Percentiles rank a stretch among this genome's conserved stretches.
phyloP scores from a whole-genome alignment of 768 basidiomycete species.

The Crepidotus variabilis region DNA sequence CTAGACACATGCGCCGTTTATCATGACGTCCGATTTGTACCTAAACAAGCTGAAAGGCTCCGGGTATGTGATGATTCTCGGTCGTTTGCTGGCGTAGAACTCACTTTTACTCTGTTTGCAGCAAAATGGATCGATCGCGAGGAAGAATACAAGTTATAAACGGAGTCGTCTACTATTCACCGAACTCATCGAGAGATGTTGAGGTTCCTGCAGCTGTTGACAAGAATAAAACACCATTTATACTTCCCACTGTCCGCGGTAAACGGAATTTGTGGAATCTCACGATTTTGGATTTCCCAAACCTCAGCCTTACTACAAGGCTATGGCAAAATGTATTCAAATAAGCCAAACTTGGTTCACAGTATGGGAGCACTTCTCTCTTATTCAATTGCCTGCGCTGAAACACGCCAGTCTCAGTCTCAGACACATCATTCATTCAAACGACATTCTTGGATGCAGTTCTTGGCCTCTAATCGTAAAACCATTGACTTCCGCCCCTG shows the following conservation, averaged over 20 bases:
- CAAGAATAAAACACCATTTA: background rate
- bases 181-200: background rate
- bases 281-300: background rate
- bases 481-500: background rate
- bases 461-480: background rate
- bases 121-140: background rate
- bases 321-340: background rate
- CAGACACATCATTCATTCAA: background rate
- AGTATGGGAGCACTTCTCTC: background rate
- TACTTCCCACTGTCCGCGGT: background rate
- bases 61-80: background rate
- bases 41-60: background rate
- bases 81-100: too few species aligned
- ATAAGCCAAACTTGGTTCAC: conserved; percentile 2
- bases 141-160: background rate
- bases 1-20: too few species aligned
- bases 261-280: background rate
- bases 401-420: background rate
- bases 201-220: background rate
- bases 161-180: background rate
- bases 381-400: conserved; percentile 1
- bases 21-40: too few species aligned
- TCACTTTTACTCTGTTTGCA: background rate
- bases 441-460: background rate
- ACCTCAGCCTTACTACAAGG: background rate